Base-by-base conservation (phyloP, 1,139 yeast species). In the Suhomyces taliae region DNA sequence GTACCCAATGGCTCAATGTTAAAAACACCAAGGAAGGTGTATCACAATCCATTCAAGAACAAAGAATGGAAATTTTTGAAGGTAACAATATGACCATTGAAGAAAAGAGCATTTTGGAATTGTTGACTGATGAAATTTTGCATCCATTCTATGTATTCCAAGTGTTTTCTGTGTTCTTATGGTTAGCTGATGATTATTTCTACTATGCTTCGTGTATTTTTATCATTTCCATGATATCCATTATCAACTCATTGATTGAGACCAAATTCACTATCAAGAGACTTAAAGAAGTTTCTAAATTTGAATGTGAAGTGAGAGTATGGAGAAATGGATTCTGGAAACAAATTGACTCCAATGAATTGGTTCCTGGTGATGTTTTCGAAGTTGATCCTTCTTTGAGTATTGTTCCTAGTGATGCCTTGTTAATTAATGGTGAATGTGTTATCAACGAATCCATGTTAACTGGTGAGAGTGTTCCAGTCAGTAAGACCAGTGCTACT, bases 401-500 rank as follows among this genome's bases (percentile, higher is more conserved):
- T 4, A 60, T 79, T 0, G 75, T 91, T 44, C 99, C 99, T 0
- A 90, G 97, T 63, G 99, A 95, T 67, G 87, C 96, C 1, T 67
- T 95, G 14, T 72, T 93, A 42, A 69, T 91, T 27, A 83, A 91
- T 40, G 99, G 99, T 45, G 98, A 90, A 62, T 89, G 96, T 65
- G 90, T 93, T 48, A 87, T 91, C 14, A 93, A 93, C 65, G 98
- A 91, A 63, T 87, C 96, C 9, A 91, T 91, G 96, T 77, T 91
- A 32, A 93, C 98, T 0, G 99, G 99, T 36, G 99, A 93, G 64
- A 90, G 97, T 48, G 98, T 93, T 1, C 99, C 99, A 0, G 96
- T 93, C 2, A 81, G 97, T 0, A 93, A 93, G 63, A 54, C 74
- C 6, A 78, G 87, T 4, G 90, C 95, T 2, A 71, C 79, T 0